Evolutionary conservation across 2,329 filamentous ascomycete species (phyloP).

Genomic region (Fusarium algeriense): DNA sequence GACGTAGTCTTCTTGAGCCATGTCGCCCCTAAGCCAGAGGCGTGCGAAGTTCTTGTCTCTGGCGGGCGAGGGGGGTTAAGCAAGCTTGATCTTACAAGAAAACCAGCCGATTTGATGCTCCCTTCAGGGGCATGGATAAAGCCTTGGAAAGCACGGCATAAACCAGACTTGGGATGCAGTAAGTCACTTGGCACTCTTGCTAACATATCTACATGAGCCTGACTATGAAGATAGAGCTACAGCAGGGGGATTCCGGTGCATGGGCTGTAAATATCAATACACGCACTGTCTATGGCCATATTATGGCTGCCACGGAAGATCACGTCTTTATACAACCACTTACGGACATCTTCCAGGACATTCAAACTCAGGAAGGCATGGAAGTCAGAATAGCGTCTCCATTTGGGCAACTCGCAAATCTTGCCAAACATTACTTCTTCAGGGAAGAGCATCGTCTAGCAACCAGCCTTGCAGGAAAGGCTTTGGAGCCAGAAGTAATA

Average conservation of each 20-base stretch:
- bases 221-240: accelerated
- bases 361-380: neutral
- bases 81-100: neutral
- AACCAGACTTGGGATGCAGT: neutral
- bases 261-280: neutral
- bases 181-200: neutral
- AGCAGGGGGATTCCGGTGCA: neutral
- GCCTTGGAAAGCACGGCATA: neutral
- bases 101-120: neutral
- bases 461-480: neutral
- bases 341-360: neutral
- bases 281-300: neutral
- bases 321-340: neutral
- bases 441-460: neutral
- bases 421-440: neutral
- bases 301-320: neutral
- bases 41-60: neutral
- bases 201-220: neutral
- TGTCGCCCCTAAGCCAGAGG: neutral
- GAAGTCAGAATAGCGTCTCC: neutral
- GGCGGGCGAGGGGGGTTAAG: neutral
- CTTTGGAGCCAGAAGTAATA: neutral
- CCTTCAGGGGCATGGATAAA: neutral
- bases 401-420: neutral
- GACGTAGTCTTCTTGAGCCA: neutral